Conservation (phyloP, 495 filamentous ascomycete species). For the Trichocladium uniseriatum region DNA sequence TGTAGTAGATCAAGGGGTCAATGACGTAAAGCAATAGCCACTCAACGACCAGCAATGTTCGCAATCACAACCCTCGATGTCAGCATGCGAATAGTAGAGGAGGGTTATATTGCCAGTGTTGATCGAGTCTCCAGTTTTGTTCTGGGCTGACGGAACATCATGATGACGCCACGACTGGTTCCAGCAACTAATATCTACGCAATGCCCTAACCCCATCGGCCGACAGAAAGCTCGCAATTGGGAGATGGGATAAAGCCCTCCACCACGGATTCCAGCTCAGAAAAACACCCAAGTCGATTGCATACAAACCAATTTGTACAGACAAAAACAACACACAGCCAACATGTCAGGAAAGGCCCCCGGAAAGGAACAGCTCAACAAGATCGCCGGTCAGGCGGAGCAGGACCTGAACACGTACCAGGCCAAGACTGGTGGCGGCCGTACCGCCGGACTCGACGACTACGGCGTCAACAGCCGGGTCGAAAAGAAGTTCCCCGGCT, state of each 20-base stretch:
- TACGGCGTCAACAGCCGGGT: conserved; percentile 25
- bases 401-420: conserved; percentile 38
- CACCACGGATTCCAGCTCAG: no score
- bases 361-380: conserved; percentile 9
- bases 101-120: no score
- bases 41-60: no score
- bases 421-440: conserved; percentile 31
- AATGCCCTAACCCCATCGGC: not conserved
- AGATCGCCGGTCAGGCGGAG: conserved; percentile 39
- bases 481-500: conserved; percentile 27
- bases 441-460: conserved; percentile 18
- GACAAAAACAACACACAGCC: not conserved
- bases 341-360: conserved; percentile 7
- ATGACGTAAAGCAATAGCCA: no score
- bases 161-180: not conserved
- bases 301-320: no score
- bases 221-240: not conserved
- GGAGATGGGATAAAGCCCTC: no score
- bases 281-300: no score
- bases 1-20: no score
- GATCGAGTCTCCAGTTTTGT: not conserved
- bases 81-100: no score
- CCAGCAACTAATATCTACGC: not conserved
- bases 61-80: no score
- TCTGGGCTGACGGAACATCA: not conserved